These are phyloP conservation scores for Isoetes engelmannii DNA, from an alignment of 83 land plant species.

Conservation along the genomic window DNA sequence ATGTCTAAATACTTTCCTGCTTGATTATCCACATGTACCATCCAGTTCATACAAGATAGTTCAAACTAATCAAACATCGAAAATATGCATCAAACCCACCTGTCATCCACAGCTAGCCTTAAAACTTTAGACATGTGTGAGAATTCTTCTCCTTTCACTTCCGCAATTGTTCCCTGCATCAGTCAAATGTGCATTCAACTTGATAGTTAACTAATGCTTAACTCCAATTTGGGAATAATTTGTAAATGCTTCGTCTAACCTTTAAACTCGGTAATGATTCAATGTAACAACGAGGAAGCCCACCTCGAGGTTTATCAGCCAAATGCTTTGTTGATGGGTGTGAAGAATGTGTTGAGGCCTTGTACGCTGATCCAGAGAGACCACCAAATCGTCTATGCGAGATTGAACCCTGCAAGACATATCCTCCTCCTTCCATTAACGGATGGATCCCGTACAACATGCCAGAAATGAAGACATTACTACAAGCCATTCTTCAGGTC, in stretches of 20 bases:
- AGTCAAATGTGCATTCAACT: neutral
- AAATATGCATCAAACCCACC: constrained; percentile 30
- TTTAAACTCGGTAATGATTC: constrained; percentile 47
- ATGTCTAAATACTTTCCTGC: neutral
- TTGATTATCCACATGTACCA: neutral
- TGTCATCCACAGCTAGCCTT: constrained; percentile 56
- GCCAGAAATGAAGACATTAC: no score
- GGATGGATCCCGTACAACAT: no score
- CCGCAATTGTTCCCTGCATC: constrained; percentile 49
- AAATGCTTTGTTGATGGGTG: no score
- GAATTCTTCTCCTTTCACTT: constrained; percentile 76
- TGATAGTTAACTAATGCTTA: neutral
- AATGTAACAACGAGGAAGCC: constrained; percentile 67
- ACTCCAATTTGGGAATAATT: neutral
- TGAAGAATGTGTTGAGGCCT: no score
- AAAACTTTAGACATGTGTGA: constrained; percentile 90
- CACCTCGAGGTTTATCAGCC: constrained; percentile 49
- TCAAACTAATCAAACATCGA: neutral
- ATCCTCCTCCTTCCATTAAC: no score
- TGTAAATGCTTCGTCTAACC: constrained; percentile 20
- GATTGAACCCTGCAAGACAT: no score
- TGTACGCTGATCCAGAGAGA: no score
- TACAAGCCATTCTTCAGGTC: no score
- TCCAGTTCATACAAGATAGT: neutral
- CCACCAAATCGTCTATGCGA: no score